phyloP scores from a whole-genome alignment of 2,329 filamentous ascomycete genomes.

The Chaetothyriales sp. region DNA sequence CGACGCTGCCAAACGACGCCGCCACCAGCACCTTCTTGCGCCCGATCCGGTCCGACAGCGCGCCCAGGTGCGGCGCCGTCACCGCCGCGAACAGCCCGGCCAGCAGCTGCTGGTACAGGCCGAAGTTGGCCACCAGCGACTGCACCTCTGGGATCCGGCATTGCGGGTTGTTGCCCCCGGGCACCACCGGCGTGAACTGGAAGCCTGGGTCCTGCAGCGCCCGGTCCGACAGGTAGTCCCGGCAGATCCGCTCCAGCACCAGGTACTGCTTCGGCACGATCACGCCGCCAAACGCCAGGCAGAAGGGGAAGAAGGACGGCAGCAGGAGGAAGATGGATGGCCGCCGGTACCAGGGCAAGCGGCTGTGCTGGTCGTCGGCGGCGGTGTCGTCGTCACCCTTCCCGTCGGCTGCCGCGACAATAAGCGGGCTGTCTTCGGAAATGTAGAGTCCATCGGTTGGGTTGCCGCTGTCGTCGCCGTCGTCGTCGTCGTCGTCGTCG shows the following conservation, averaged over 20 bases:
- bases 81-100: conserved; percentile 66
- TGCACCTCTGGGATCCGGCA: conserved; percentile 70
- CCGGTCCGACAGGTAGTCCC: conserved; percentile 61
- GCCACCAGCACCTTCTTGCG: conserved; percentile 59
- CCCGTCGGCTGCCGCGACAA: conserved; percentile 21
- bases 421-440: conserved; percentile 11
- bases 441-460: conserved; percentile 5
- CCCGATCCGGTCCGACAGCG: conserved; percentile 75
- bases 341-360: conserved; percentile 33
- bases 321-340: conserved; percentile 68
- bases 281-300: conserved; percentile 71
- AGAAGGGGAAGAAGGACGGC: conserved; percentile 64
- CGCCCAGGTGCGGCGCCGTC: conserved; percentile 66
- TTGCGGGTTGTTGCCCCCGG: conserved; percentile 58
- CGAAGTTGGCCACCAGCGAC: conserved; percentile 60
- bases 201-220: conserved; percentile 43
- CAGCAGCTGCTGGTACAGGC: conserved; percentile 57
- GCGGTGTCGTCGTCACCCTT: too few relatives aligned
- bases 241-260: conserved; percentile 70
- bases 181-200: conserved; percentile 47
- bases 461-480: conserved; percentile 16
- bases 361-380: conserved; percentile 17
- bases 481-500: conserved; percentile 12
- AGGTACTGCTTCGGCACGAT: conserved; percentile 78
- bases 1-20: conserved; percentile 57